These are phyloP conservation scores for Tilletia setariae DNA, from an alignment of 1,284 basidiomycete genomes.

Conservation along the genomic window DNA sequence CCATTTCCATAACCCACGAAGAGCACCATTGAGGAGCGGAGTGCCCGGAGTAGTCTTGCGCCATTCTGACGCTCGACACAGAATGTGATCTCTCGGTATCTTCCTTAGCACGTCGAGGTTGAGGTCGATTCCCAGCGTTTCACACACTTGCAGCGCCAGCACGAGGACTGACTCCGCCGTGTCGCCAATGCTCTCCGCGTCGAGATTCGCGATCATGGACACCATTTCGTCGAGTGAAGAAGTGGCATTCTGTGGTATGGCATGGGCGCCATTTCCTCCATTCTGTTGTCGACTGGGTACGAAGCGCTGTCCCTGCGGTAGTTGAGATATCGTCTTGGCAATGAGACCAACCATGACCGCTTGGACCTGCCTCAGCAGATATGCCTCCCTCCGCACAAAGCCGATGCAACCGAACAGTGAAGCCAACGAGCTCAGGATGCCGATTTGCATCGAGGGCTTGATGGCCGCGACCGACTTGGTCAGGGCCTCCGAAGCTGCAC, in stretches of 20 bases:
- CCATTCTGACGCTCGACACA: slow-evolving; percentile 28
- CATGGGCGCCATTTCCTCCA: neutral
- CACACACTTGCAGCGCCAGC: slow-evolving; percentile 47
- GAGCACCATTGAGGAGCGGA: neutral
- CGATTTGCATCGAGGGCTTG: slow-evolving; percentile 45
- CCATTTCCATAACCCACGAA: neutral
- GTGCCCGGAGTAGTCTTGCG: slow-evolving; percentile 7
- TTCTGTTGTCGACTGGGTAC: neutral
- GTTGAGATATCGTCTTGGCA: slow-evolving; percentile 19
- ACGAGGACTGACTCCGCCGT: slow-evolving; percentile 44
- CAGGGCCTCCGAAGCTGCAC: slow-evolving; percentile 37
- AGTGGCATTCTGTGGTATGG: too few relatives aligned
- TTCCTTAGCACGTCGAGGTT: slow-evolving; percentile 37
- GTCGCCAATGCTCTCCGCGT: slow-evolving; percentile 25
- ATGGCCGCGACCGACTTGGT: slow-evolving; percentile 44
- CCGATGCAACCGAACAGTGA: slow-evolving; percentile 46
- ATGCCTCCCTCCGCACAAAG: slow-evolving; percentile 41
- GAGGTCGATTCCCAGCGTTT: slow-evolving; percentile 49
- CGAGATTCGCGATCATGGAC: slow-evolving; percentile 32
- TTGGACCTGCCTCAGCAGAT: slow-evolving; percentile 43
- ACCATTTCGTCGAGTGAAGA: slow-evolving; percentile 19
- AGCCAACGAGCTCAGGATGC: slow-evolving; percentile 37
- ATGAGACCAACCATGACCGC: slow-evolving; percentile 36
- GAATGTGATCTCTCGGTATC: slow-evolving; percentile 39
- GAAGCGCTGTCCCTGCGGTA: neutral